phyloP scores from a whole-genome alignment of 306 rosid species.

The Ceratonia siliqua region DNA sequence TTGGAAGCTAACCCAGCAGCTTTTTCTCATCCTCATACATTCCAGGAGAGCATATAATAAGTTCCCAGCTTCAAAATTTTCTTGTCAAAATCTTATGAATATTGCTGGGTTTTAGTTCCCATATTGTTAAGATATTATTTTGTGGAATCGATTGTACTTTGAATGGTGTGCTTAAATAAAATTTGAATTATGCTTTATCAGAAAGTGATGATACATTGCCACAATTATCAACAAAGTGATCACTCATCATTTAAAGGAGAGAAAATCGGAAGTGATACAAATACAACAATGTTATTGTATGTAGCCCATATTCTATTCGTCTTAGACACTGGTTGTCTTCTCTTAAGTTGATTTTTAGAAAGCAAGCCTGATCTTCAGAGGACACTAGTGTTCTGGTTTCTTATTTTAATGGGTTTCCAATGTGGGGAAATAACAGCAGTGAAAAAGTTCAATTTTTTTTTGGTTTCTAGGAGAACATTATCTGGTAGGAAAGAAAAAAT shows the following conservation, averaged over 20 bases:
- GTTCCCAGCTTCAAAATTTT: constrained; percentile 31
- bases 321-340: background rate
- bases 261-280: background rate
- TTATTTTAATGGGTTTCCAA: constrained; percentile 27
- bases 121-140: constrained; percentile 24
- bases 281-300: background rate
- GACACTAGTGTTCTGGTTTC: no score
- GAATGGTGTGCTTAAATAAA: constrained; percentile 21
- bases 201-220: constrained; percentile 3
- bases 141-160: constrained; percentile 20
- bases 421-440: background rate
- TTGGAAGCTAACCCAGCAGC: constrained; percentile 48
- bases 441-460: background rate
- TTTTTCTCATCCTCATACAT: constrained; percentile 33
- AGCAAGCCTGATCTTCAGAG: background rate
- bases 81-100: constrained; percentile 32
- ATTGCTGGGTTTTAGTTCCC: constrained; percentile 30
- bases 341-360: background rate
- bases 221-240: constrained; percentile 10
- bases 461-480: constrained; percentile 20
- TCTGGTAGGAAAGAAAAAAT: background rate
- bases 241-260: background rate
- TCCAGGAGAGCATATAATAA: constrained; percentile 40
- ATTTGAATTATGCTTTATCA: constrained; percentile 17
- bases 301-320: background rate